Evolutionary conservation across 306 rosid genomes (phyloP).

Genomic region (Gastrolobium villosum): DNA sequence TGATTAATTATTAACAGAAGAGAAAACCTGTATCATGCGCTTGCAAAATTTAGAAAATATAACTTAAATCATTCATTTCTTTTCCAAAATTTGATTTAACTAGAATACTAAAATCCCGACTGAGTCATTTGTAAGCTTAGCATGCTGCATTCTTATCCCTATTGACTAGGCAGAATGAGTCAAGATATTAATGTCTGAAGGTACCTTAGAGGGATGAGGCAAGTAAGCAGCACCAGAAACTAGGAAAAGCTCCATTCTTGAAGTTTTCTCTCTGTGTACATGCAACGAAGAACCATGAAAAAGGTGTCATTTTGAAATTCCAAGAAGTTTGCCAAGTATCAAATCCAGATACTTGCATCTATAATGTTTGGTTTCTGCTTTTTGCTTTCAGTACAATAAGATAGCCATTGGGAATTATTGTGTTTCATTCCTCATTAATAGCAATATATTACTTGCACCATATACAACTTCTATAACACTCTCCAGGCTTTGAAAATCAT

Average conservation of each 20-base stretch:
- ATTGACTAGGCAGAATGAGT: conserved; percentile 9
- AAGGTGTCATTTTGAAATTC: conserved; percentile 27
- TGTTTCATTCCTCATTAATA: conserved; percentile 30
- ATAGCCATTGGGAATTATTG: conserved; percentile 10
- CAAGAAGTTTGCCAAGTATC: conserved; percentile 25
- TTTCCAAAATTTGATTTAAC: conserved; percentile 22
- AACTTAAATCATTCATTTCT: background rate
- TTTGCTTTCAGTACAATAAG: conserved; percentile 26
- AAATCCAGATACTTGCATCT: conserved; percentile 30
- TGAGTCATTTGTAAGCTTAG: conserved; percentile 27
- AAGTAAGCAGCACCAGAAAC: conserved; percentile 67
- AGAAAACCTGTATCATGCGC: conserved; percentile 8
- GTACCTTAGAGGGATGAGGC: conserved; percentile 82
- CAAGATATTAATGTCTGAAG: conserved; percentile 28
- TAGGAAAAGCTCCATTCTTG: conserved; percentile 48
- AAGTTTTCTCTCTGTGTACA: conserved; percentile 55
- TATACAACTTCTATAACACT: conserved; percentile 19
- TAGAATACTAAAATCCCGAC: conserved; percentile 7
- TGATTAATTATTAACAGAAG: conserved; percentile 8
- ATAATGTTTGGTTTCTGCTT: conserved; percentile 25
- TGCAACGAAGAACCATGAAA: conserved; percentile 40
- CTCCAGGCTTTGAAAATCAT: conserved; percentile 36
- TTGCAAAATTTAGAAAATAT: conserved; percentile 14
- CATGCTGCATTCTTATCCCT: conserved; percentile 28
- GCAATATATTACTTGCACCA: background rate